phyloP scores from a whole-genome alignment of 257 asterid genomes.

The Solanum bulbocastanum region DNA sequence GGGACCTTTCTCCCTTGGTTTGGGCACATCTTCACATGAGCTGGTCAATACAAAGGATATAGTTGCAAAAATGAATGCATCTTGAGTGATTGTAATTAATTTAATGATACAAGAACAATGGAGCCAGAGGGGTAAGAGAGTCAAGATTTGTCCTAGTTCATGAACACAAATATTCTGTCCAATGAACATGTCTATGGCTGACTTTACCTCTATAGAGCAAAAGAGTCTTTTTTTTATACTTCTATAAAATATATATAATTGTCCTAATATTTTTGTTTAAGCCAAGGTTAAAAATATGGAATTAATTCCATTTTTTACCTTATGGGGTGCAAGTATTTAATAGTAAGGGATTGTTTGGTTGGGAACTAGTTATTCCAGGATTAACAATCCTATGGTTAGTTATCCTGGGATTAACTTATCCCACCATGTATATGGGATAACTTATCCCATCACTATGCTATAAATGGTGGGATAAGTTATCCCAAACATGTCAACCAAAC shows the following conservation, averaged over 20 bases:
- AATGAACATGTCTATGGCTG: conserved; percentile 4
- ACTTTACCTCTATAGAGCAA: neutral
- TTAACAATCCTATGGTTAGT: too few relatives aligned
- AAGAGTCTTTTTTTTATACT: neutral
- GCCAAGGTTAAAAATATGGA: neutral
- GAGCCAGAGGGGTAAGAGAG: conserved; percentile 13
- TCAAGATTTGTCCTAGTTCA: conserved; percentile 58
- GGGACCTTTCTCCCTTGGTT: neutral
- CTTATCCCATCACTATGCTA: too few relatives aligned
- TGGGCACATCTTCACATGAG: conserved; percentile 43
- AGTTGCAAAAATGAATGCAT: conserved; percentile 34
- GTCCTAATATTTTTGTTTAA: neutral
- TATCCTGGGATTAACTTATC: too few relatives aligned
- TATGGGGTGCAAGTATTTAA: neutral
- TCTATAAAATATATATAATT: neutral
- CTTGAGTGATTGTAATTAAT: conserved; percentile 30
- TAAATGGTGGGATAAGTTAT: too few relatives aligned
- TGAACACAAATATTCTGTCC: conserved; percentile 53
- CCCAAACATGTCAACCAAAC: too few relatives aligned
- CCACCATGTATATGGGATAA: too few relatives aligned
- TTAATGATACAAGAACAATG: conserved; percentile 19
- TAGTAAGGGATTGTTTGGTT: neutral
- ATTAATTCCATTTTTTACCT: neutral
- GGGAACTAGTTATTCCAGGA: too few relatives aligned
- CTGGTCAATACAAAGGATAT: conserved; percentile 1